These are phyloP conservation scores for Alternaria panax DNA, from an alignment of 2,329 filamentous ascomycete species.

Conservation along the genomic window DNA sequence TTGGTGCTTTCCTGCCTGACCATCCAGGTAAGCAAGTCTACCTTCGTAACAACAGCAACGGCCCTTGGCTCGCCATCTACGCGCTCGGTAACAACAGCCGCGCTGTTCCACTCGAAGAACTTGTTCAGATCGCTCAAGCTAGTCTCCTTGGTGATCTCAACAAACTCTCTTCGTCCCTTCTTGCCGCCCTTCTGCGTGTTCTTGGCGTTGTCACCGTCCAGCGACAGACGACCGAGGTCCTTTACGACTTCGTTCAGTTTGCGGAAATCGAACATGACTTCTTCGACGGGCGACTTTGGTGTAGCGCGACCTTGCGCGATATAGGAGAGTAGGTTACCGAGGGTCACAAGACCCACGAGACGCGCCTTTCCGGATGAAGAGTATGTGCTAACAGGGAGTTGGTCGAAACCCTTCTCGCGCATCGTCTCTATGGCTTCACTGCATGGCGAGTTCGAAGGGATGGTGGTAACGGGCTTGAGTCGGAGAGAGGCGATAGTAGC, in stretches of 20 bases:
- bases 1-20: constrained; percentile 56
- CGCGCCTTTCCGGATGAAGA: constrained; percentile 67
- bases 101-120: constrained; percentile 98
- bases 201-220: constrained; percentile 26
- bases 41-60: constrained; percentile 92
- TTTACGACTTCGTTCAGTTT: constrained; percentile 88
- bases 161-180: constrained; percentile 68
- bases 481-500: constrained; percentile 84
- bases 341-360: constrained; percentile 90
- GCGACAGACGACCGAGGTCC: constrained; percentile 62
- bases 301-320: constrained; percentile 83
- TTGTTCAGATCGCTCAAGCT: constrained; percentile 81
- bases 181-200: constrained; percentile 28
- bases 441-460: constrained; percentile 74
- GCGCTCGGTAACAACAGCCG: constrained; percentile 89
- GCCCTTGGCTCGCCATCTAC: constrained; percentile 71
- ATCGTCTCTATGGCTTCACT: constrained; percentile 94
- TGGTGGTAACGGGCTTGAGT: constrained; percentile 91
- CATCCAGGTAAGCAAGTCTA: constrained; percentile 92
- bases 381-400: constrained; percentile 80
- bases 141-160: constrained; percentile 93
- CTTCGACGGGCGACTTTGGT: constrained; percentile 74
- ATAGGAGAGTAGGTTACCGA: constrained; percentile 92
- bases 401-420: constrained; percentile 98
- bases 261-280: constrained; percentile 97